A percentile compares a stretch with the other conserved stretches of the same genome.
phyloP scores from a whole-genome alignment of 345 rosid species.

The Boechera divaricarpa region DNA sequence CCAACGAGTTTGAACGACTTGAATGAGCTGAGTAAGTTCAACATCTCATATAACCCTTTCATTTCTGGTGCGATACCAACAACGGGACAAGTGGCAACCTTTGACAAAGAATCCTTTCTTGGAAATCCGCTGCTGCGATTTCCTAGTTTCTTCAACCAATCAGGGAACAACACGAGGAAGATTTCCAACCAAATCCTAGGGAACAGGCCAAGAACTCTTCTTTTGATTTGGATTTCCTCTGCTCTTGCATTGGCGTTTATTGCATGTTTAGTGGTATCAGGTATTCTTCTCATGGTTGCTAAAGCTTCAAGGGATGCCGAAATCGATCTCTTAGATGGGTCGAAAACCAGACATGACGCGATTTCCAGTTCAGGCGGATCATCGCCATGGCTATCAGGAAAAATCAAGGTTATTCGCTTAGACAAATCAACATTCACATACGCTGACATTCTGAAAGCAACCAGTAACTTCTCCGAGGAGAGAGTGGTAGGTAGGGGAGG shows the following conservation, averaged over 20 bases:
- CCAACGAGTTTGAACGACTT: conserved; percentile 66
- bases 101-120: conserved; percentile 73
- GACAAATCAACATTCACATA: conserved; percentile 83
- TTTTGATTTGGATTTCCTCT: conserved; percentile 47
- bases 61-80: conserved; percentile 71
- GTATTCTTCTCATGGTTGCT: conserved; percentile 50
- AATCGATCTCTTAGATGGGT: conserved; percentile 56
- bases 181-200: not conserved
- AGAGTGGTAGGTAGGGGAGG: conserved; percentile 92
- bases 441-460: conserved; percentile 81
- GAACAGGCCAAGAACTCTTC: conserved; percentile 44
- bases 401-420: conserved; percentile 73
- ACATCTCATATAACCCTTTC: conserved; percentile 78
- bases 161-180: conserved; percentile 22
- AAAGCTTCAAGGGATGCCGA: conserved; percentile 50
- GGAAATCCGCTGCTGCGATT: conserved; percentile 72
- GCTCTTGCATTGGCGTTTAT: conserved; percentile 50
- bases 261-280: conserved; percentile 54
- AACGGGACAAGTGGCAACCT: conserved; percentile 78
- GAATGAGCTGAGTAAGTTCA: conserved; percentile 75
- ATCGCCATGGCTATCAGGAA: conserved; percentile 78
- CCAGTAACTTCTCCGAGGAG: conserved; percentile 69
- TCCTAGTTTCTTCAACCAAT: conserved; percentile 55
- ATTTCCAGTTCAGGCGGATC: conserved; percentile 71
- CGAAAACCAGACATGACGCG: conserved; percentile 55